phyloP scores from a whole-genome alignment of 2,329 filamentous ascomycete species.

The Cladosporium sp. region DNA sequence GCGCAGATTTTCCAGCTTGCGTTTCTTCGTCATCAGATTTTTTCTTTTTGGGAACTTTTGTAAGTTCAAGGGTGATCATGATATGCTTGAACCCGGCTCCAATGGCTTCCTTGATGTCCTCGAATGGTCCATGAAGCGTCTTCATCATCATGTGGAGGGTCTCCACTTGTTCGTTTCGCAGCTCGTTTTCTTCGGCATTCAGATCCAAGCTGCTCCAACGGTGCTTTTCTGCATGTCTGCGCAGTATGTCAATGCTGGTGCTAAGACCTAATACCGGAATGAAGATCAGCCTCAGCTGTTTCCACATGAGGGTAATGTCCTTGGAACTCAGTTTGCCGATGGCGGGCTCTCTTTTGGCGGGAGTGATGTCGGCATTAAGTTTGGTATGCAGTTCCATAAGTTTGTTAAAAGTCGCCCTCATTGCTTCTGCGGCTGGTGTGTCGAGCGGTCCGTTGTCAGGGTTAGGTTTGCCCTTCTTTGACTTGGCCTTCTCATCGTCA shows the following conservation, averaged over 20 bases:
- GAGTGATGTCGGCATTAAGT: constrained; percentile 64
- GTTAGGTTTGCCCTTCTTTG: constrained; percentile 31
- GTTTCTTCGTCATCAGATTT: constrained; percentile 40
- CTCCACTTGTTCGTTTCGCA: constrained; percentile 28
- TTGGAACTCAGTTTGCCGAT: constrained; percentile 66
- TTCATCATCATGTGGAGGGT: constrained; percentile 67
- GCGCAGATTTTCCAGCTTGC: constrained; percentile 31
- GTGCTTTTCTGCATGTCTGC: constrained; percentile 60
- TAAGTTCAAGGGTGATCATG: constrained; percentile 55
- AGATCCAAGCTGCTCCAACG: constrained; percentile 44
- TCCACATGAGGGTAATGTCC: constrained; percentile 63
- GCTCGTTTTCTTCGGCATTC: constrained; percentile 23
- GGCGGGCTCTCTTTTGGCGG: constrained; percentile 73
- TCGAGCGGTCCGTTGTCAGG: constrained; percentile 59
- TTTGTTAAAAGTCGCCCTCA: constrained; percentile 31
- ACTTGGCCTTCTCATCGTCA: constrained; percentile 21
- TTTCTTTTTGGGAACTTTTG: constrained; percentile 37
- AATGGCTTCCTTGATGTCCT: constrained; percentile 61
- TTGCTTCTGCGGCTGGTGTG: constrained; percentile 34
- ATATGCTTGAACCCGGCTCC: constrained; percentile 67
- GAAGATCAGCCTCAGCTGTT: constrained; percentile 60
- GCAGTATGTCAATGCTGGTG: constrained; percentile 70
- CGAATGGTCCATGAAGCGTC: constrained; percentile 67
- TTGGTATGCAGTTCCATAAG: constrained; percentile 62
- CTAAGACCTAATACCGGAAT: constrained; percentile 67